Conservation (phyloP, 2,329 filamentous ascomycete species). For the Metarhizium sp. region DNA sequence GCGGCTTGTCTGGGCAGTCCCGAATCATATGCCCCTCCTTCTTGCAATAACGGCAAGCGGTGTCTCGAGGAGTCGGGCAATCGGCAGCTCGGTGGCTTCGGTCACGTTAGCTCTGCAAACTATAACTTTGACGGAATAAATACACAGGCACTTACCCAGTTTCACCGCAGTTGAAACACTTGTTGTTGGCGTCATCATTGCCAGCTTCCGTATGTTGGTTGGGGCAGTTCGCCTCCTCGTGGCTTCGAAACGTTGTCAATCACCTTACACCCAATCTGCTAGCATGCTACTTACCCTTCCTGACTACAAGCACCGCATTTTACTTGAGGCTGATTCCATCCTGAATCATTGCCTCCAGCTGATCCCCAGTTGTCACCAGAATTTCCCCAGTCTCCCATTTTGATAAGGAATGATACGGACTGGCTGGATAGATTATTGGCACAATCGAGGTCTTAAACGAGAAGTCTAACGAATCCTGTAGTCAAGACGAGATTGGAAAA, state of each 20-base stretch:
- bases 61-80: constrained; percentile 23
- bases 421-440: not conserved
- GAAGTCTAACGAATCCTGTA: not conserved
- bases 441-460: not conserved
- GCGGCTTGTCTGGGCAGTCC: constrained; percentile 53
- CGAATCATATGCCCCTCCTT: constrained; percentile 44
- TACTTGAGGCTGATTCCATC: constrained; percentile 3
- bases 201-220: constrained; percentile 4
- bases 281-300: constrained; percentile 5
- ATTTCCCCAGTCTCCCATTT: constrained; percentile 3
- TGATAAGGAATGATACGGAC: not conserved
- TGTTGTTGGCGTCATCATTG: constrained; percentile 13
- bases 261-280: not conserved
- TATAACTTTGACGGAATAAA: not conserved
- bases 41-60: constrained; percentile 35
- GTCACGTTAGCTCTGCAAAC: constrained; percentile 4
- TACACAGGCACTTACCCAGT: constrained; percentile 17
- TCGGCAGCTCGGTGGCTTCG: constrained; percentile 23
- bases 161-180: constrained; percentile 29
- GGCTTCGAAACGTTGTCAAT: constrained; percentile 1
- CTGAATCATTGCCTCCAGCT: not conserved
- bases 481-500: not conserved
- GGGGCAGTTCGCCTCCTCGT: constrained; percentile 6
- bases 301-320: constrained; percentile 5
- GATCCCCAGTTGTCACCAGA: constrained; percentile 4